These are phyloP conservation scores for Pogostemon cablin DNA, from an alignment of 257 asterid species.

Conservation along the genomic window DNA sequence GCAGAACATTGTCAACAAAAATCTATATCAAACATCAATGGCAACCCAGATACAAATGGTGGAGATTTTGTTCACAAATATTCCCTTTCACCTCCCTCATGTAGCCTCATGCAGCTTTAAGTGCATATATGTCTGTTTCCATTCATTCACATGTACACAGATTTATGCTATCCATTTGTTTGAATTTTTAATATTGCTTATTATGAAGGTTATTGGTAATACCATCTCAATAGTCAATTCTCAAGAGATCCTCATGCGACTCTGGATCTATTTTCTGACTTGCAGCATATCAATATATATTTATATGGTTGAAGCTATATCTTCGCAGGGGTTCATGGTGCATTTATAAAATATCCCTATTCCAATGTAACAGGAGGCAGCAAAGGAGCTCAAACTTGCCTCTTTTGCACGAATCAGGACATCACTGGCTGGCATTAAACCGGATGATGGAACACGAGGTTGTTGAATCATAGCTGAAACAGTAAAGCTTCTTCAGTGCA, in stretches of 20 bases:
- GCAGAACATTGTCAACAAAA: constrained; percentile 19
- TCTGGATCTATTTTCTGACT: neutral
- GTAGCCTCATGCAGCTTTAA: neutral
- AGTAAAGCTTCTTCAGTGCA: constrained; percentile 27
- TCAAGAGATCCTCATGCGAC: no score
- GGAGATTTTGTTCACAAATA: neutral
- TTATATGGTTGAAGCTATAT: constrained; percentile 8
- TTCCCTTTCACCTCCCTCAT: neutral
- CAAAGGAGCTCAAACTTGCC: constrained; percentile 52
- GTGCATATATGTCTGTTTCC: neutral
- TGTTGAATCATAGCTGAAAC: constrained; percentile 89
- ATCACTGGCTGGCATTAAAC: constrained; percentile 88
- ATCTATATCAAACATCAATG: constrained; percentile 9
- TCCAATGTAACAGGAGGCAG: constrained; percentile 16
- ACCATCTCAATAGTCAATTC: neutral
- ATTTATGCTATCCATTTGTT: neutral
- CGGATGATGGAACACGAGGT: constrained; percentile 85
- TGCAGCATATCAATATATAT: constrained; percentile 1
- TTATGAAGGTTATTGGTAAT: constrained; percentile 2
- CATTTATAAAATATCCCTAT: neutral
- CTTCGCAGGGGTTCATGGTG: neutral
- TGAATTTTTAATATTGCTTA: constrained; percentile 25
- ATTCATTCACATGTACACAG: neutral
- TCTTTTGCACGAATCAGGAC: constrained; percentile 85
- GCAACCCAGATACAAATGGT: constrained; percentile 1